A percentile compares a stretch with the other conserved stretches of the same genome.
Conservation (phyloP, 345 rosid genomes). For the Gossypium arboreum region DNA sequence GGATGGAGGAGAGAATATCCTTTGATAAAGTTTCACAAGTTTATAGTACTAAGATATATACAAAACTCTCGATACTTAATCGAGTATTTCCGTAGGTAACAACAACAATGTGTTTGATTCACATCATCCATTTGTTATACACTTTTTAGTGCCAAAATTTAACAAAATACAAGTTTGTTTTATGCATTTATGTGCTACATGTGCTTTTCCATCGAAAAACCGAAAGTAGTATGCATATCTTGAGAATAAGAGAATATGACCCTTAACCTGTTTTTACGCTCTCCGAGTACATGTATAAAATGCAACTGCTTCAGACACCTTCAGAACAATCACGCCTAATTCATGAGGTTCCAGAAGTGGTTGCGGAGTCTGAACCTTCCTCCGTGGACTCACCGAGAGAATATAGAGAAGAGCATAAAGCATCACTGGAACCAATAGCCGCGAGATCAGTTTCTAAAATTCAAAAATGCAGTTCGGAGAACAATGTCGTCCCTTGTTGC, state of each 20-base stretch:
- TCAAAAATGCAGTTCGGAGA: neutral
- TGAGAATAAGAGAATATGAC: neutral
- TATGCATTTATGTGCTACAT: no score
- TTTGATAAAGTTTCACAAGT: conserved; percentile 1
- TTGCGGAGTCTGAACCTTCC: conserved; percentile 27
- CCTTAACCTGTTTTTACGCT: conserved; percentile 34
- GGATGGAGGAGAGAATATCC: conserved; percentile 78
- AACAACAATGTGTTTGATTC: neutral
- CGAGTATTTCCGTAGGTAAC: neutral
- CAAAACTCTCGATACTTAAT: neutral
- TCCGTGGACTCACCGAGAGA: neutral
- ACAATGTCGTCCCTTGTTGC: conserved; percentile 2
- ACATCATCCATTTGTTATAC: no score
- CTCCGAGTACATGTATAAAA: conserved; percentile 29
- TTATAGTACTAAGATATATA: neutral
- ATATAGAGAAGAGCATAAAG: neutral
- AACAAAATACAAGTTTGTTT: no score
- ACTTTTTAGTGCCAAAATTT: no score
- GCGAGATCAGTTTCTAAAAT: neutral
- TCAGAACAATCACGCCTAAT: conserved; percentile 41
- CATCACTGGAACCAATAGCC: neutral
- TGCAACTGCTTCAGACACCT: conserved; percentile 35
- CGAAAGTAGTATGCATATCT: neutral
- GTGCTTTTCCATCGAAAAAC: neutral
- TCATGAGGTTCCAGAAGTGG: conserved; percentile 39